These are phyloP conservation scores for Adansonia grandidieri DNA, from an alignment of 441 rosid species.

Conservation along the genomic window DNA sequence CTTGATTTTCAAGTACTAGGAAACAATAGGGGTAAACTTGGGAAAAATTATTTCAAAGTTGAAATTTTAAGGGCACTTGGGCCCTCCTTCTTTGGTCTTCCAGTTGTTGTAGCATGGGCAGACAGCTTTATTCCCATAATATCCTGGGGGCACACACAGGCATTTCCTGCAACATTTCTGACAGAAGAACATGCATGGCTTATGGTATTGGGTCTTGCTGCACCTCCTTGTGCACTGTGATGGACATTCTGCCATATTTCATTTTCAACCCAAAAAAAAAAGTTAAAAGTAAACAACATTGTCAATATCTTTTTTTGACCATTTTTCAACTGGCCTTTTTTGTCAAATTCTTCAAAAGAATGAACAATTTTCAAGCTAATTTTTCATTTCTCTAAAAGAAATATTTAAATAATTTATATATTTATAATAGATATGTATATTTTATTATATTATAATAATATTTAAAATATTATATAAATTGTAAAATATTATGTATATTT, in stretches of 20 bases:
- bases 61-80: slow-evolving; percentile 77
- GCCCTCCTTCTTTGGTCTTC: slow-evolving; percentile 94
- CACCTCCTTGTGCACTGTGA: slow-evolving; percentile 72
- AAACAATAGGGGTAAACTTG: not conserved
- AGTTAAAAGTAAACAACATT: not conserved
- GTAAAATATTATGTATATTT: no score
- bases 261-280: slow-evolving; percentile 28
- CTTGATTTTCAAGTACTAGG: not conserved
- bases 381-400: no score
- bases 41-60: not conserved
- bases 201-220: slow-evolving; percentile 67
- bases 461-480: no score
- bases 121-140: slow-evolving; percentile 67
- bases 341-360: no score
- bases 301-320: no score
- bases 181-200: slow-evolving; percentile 82
- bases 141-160: slow-evolving; percentile 90
- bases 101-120: slow-evolving; percentile 98
- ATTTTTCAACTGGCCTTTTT: no score
- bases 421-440: no score
- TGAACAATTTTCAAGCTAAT: not conserved
- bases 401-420: no score
- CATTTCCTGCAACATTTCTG: slow-evolving; percentile 85
- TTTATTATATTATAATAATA: no score
- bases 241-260: slow-evolving; percentile 78